A percentile compares a stretch with the other conserved stretches of the same genome.
Evolutionary conservation across 202 grass and related monocot species (phyloP).

Genomic region (Sporobolus alterniflorus): DNA sequence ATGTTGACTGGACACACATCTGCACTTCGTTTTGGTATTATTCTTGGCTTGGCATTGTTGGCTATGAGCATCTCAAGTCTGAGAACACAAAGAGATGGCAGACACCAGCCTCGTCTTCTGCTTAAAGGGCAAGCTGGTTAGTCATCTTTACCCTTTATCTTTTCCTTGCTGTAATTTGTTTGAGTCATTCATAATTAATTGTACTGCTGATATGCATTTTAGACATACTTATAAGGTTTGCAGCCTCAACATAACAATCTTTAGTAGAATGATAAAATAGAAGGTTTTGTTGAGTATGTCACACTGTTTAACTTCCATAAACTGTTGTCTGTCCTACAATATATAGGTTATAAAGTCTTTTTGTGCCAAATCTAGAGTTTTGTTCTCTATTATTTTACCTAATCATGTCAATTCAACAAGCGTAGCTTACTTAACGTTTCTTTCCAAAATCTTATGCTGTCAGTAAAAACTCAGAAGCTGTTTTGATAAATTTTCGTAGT

Average conservation of each 20-base stretch:
- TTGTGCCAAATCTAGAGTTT: not conserved
- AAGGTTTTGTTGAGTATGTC: conserved; percentile 1
- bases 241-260: not conserved
- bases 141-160: conserved; percentile 35
- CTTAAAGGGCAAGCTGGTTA: conserved; percentile 91
- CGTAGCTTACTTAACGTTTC: not conserved
- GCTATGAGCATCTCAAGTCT: conserved; percentile 74
- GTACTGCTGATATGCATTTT: not conserved
- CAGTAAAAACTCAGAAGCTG: not conserved
- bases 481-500: not conserved
- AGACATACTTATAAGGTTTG: not conserved
- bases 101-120: conserved; percentile 57
- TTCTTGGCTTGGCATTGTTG: conserved; percentile 81
- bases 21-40: conserved; percentile 86
- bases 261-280: not conserved
- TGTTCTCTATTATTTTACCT: not conserved
- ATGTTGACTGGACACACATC: conserved; percentile 87
- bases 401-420: not conserved
- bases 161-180: not conserved
- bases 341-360: not conserved
- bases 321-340: not conserved
- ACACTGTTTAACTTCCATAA: not conserved
- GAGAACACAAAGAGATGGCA: conserved; percentile 60
- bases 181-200: not conserved
- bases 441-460: not conserved